Base-by-base conservation (phyloP, 208 protist genomes). In the Crithidia brevicula region DNA sequence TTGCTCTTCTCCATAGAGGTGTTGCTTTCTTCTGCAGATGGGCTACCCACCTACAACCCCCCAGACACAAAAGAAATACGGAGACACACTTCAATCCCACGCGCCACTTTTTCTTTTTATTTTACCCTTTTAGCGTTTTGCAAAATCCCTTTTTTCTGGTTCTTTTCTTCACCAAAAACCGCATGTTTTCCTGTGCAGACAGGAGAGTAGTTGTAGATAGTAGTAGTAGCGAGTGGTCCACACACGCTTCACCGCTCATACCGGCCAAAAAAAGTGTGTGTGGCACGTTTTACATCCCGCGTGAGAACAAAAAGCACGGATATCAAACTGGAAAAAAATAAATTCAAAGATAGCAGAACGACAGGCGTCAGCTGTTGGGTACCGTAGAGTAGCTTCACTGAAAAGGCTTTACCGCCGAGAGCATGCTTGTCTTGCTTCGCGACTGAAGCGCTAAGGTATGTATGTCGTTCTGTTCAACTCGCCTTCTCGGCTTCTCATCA, bases 131-230 rank as follows among this genome's bases (percentile, higher is more conserved):
- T 36, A 20, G 8, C 57, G 7, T 45, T 64, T 25, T 67, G 43
- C 25, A 3, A 66, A 34, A 62, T 63, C 70, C 18, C 34, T 59
- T 65, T 68, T 81, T 43, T 80, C 53, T 72, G 36, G 47, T 49
- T 31, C 51, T 72, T 61, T 67, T 65, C 61, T 25, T 67, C 18
- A 20, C 27, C 53, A 23, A n/a, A n/a, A n/a, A n/a, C n/a, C n/a
- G n/a, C 23, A 28, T 30, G 7, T 15, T 4, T 52, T 25, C 18
- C 33, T 60, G 5, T 20, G 1, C n/a, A 6, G 10, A 0, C 20
- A 34, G 9, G n/a, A 27, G 15, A n/a, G 0, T 45, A 50, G 31
- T 34, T 34, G 33, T 66, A 66, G 46, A 28, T 36, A 53, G 31
- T 42, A 42, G 60, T 46, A 66, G 30, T 40, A 52, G 43, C 38